Percentiles rank a stretch among this genome's conserved stretches.
phyloP scores from a whole-genome alignment of 768 basidiomycete species.

The Suillus paluster region DNA sequence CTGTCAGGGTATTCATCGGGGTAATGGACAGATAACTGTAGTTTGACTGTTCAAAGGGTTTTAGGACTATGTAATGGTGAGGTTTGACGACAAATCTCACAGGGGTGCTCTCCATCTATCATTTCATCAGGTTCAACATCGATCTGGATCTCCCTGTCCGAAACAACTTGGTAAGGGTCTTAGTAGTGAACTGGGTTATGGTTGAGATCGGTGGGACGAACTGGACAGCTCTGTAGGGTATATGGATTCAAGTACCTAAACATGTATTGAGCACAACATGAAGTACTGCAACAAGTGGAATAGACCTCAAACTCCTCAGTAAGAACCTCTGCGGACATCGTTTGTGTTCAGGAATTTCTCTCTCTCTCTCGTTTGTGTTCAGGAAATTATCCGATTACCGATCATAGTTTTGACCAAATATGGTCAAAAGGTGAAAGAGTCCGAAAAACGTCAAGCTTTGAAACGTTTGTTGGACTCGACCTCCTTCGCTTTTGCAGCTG shows the following conservation, averaged over 20 bases:
- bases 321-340: slow-evolving; percentile 70
- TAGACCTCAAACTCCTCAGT: slow-evolving; percentile 90
- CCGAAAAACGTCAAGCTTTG: background rate
- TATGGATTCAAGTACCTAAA: slow-evolving; percentile 92
- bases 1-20: slow-evolving; percentile 83
- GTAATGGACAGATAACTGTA: slow-evolving; percentile 77
- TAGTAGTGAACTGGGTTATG: slow-evolving; percentile 49
- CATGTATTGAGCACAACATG: slow-evolving; percentile 16
- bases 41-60: slow-evolving; percentile 60
- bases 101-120: slow-evolving; percentile 58
- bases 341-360: slow-evolving; percentile 8
- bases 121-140: slow-evolving; percentile 86
- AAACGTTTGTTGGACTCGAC: background rate
- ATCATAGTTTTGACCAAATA: slow-evolving; percentile 10
- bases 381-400: slow-evolving; percentile 16
- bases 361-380: slow-evolving; percentile 35
- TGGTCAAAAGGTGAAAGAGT: background rate
- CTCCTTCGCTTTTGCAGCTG: background rate
- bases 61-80: slow-evolving; percentile 8
- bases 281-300: slow-evolving; percentile 12
- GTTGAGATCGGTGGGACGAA: slow-evolving; percentile 54
- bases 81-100: slow-evolving; percentile 41
- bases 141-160: slow-evolving; percentile 81
- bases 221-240: slow-evolving; percentile 93
- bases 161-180: slow-evolving; percentile 73